Evolutionary conservation across 352 stramenopile genomes (phyloP).

Genomic region (Phytophthora cactorum): DNA sequence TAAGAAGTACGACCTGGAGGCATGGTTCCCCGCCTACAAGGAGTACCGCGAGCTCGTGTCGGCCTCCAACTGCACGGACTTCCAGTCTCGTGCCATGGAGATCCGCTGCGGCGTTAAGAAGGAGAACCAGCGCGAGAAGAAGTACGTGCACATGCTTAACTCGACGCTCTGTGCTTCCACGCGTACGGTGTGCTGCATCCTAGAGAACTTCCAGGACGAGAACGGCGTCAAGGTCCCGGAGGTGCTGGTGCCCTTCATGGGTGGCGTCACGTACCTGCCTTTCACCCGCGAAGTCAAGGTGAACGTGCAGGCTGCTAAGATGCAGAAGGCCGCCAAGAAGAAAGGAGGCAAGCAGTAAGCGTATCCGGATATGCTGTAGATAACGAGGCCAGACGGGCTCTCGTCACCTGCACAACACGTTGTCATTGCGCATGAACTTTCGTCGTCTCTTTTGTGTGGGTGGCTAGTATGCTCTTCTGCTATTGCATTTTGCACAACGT

Average conservation of each 20-base stretch:
- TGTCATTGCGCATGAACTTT: slow-evolving; percentile 28
- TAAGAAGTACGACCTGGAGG: slow-evolving; percentile 99
- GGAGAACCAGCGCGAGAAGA: slow-evolving; percentile 94
- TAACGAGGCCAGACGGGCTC: slow-evolving; percentile 14
- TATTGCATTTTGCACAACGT: slow-evolving; percentile 15
- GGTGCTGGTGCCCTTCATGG: slow-evolving; percentile 98
- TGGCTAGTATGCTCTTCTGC: slow-evolving; percentile 10
- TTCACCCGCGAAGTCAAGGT: slow-evolving; percentile 96
- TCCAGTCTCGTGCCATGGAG: slow-evolving; percentile 97
- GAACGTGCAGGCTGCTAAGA: slow-evolving; percentile 93
- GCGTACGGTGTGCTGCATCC: slow-evolving; percentile 98
- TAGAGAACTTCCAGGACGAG: slow-evolving; percentile 99
- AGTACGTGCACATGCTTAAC: slow-evolving; percentile 99
- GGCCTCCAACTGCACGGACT: slow-evolving; percentile 99
- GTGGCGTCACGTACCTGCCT: slow-evolving; percentile 97
- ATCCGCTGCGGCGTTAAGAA: slow-evolving; percentile 97
- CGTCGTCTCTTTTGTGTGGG: slow-evolving; percentile 7
- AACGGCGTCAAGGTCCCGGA: slow-evolving; percentile 98
- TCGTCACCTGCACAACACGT: slow-evolving; percentile 23
- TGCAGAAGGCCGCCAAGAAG: slow-evolving; percentile 95
- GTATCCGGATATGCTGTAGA: slow-evolving; percentile 27
- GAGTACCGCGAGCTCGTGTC: slow-evolving; percentile 99
- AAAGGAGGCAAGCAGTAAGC: slow-evolving; percentile 80
- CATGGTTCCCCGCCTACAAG: slow-evolving; percentile 99
- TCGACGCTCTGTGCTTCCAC: slow-evolving; percentile 98